phyloP scores from a whole-genome alignment of 805 yeast species.

The Saccharomyces kudriavzevii region DNA sequence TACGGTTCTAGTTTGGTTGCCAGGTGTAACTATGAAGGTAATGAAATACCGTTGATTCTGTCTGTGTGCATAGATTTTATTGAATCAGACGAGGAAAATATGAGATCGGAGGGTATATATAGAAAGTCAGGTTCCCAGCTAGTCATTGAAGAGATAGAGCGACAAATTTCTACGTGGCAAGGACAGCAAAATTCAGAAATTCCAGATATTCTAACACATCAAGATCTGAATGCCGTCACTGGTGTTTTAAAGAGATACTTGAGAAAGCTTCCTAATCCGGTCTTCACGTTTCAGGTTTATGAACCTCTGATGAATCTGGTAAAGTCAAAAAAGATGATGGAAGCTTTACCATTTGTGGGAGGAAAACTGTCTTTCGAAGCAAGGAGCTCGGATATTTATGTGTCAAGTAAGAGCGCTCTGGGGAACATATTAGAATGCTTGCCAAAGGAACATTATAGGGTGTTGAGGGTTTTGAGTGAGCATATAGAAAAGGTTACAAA shows the following conservation, averaged over 20 bases:
- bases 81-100: constrained; percentile 53
- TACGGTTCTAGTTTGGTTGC: constrained; percentile 46
- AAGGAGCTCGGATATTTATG: constrained; percentile 7
- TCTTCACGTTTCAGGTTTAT: constrained; percentile 65
- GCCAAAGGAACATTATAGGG: constrained; percentile 60
- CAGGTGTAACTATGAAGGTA: constrained; percentile 54
- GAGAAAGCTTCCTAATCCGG: constrained; percentile 77
- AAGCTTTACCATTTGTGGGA: constrained; percentile 9
- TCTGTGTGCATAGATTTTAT: constrained; percentile 67
- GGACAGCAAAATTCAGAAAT: constrained; percentile 1
- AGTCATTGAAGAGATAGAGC: constrained; percentile 30
- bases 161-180: constrained; percentile 8
- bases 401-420: constrained; percentile 13
- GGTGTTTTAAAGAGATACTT: constrained; percentile 81
- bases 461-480: constrained; percentile 46
- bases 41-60: constrained; percentile 61
- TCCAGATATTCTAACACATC: constrained; percentile 31
- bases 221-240: constrained; percentile 82
- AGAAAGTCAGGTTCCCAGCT: constrained; percentile 80
- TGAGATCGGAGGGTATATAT: constrained; percentile 78
- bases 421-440: constrained; percentile 36
- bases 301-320: constrained; percentile 55
- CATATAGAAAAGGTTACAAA: constrained; percentile 59
- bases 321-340: constrained; percentile 23
- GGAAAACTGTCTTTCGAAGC: constrained; percentile 8